A percentile compares a stretch with the other conserved stretches of the same genome.
Evolutionary conservation across 352 stramenopile genomes (phyloP).

Genomic region (Globisporangium cystogenes): DNA sequence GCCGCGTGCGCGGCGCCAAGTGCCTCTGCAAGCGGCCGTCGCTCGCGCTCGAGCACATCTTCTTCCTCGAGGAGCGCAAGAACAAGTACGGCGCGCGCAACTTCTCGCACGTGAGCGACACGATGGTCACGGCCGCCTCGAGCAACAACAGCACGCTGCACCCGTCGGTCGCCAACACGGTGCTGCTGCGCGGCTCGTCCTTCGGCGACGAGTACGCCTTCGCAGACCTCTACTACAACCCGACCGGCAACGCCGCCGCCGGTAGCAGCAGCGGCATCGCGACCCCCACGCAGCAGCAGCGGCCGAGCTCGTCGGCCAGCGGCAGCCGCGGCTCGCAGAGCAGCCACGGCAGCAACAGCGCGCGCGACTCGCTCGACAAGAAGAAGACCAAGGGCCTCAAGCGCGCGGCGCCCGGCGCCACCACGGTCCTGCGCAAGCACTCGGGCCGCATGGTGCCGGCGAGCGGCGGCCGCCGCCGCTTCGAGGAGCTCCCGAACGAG

Average conservation of each 20-base stretch:
- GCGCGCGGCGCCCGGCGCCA: not conserved
- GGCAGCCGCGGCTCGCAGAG: conserved; percentile 6
- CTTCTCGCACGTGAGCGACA: conserved; percentile 77
- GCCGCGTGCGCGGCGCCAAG: conserved; percentile 52
- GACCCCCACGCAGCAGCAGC: conserved; percentile 1
- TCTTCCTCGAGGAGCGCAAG: conserved; percentile 79
- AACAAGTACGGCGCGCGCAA: conserved; percentile 73
- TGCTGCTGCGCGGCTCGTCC: conserved; percentile 34
- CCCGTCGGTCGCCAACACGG: conserved; percentile 20
- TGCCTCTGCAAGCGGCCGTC: conserved; percentile 66
- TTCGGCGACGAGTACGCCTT: conserved; percentile 29
- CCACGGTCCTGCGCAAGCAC: conserved; percentile 44
- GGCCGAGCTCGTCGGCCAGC: not conserved
- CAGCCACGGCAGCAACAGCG: conserved; percentile 3
- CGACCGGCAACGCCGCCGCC: conserved; percentile 6
- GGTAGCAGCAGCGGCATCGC: not conserved
- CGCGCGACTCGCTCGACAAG: conserved; percentile 8
- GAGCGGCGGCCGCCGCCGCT: conserved; percentile 14
- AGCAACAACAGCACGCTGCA: conserved; percentile 9
- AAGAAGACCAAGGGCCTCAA: conserved; percentile 1
- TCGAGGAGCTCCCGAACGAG: conserved; percentile 19
- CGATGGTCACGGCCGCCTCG: conserved; percentile 30
- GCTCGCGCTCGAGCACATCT: conserved; percentile 73
- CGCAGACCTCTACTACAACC: conserved; percentile 24
- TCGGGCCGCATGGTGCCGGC: conserved; percentile 40